A percentile compares a stretch with the other conserved stretches of the same genome.
Conservation (phyloP, 2,329 filamentous ascomycete species). For the Pestalotiopsis sp. region DNA sequence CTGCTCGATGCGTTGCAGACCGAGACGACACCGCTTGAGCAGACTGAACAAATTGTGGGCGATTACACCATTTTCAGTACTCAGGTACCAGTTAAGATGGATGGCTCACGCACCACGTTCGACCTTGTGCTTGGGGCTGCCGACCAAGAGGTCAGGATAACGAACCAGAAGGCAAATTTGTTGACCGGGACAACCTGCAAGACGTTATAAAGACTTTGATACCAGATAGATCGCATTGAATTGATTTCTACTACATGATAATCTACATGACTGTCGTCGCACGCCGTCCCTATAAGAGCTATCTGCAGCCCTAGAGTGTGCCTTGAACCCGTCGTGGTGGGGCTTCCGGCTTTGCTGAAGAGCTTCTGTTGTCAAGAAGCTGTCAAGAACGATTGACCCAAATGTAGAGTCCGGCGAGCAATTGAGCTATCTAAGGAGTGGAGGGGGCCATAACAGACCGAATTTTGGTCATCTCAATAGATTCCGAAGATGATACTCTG, state of each 20-base stretch:
- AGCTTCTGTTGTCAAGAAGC: too few relatives aligned
- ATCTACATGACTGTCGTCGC: background rate
- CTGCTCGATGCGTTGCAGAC: background rate
- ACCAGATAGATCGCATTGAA: background rate
- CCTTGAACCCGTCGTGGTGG: too few relatives aligned
- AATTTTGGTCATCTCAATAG: too few relatives aligned
- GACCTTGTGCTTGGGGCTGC: slow-evolving; percentile 1
- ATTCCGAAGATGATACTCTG: too few relatives aligned
- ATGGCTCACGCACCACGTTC: background rate
- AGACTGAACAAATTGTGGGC: background rate
- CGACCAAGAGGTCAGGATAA: background rate
- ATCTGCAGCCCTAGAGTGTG: too few relatives aligned
- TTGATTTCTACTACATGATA: background rate
- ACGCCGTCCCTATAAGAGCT: background rate
- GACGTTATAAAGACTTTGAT: background rate
- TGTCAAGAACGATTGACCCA: too few relatives aligned
- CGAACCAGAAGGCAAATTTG: background rate
- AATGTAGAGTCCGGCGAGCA: too few relatives aligned
- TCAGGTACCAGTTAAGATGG: background rate
- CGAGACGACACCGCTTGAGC: background rate
- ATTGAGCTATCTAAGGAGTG: too few relatives aligned
- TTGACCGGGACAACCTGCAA: background rate
- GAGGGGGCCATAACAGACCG: too few relatives aligned
- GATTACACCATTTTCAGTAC: slow-evolving; percentile 1
- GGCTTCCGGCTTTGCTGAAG: too few relatives aligned